phyloP scores from a whole-genome alignment of 805 yeast species.

The Saturnispora hagleri region DNA sequence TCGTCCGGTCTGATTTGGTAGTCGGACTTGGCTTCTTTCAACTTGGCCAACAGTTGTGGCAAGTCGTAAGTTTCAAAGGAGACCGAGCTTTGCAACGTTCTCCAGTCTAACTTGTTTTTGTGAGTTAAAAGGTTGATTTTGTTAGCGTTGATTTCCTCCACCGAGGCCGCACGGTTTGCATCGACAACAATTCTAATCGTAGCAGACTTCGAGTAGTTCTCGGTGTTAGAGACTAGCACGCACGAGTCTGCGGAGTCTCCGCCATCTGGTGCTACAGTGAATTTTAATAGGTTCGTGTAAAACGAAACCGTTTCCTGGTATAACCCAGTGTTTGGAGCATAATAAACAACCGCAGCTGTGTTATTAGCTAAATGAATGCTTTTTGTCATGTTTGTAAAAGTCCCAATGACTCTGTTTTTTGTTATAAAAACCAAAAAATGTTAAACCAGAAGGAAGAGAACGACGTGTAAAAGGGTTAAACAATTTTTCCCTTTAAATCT shows the following conservation, averaged over 20 bases:
- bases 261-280: slow-evolving; percentile 13
- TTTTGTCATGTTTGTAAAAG: slow-evolving; percentile 2
- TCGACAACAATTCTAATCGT: slow-evolving; percentile 21
- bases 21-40: slow-evolving; percentile 26
- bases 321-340: slow-evolving; percentile 40
- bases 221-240: slow-evolving; percentile 24
- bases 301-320: slow-evolving; percentile 43
- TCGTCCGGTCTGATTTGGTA: slow-evolving; percentile 64
- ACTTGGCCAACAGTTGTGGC: slow-evolving; percentile 28
- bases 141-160: slow-evolving; percentile 20
- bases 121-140: slow-evolving; percentile 23
- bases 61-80: slow-evolving; percentile 40
- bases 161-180: slow-evolving; percentile 20
- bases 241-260: slow-evolving; percentile 19
- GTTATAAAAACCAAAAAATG: neutral
- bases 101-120: slow-evolving; percentile 36
- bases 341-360: slow-evolving; percentile 40
- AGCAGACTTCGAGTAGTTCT: slow-evolving; percentile 20
- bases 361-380: slow-evolving; percentile 40
- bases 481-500: neutral
- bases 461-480: neutral
- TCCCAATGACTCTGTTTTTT: neutral
- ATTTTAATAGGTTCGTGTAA: slow-evolving; percentile 41
- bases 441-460: neutral
- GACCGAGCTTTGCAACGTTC: slow-evolving; percentile 35